Evolutionary conservation across 1,284 basidiomycete species (phyloP), one percentile per base, ranked within the genome.

Genomic region (Cutaneotrichosporon sp.): DNA sequence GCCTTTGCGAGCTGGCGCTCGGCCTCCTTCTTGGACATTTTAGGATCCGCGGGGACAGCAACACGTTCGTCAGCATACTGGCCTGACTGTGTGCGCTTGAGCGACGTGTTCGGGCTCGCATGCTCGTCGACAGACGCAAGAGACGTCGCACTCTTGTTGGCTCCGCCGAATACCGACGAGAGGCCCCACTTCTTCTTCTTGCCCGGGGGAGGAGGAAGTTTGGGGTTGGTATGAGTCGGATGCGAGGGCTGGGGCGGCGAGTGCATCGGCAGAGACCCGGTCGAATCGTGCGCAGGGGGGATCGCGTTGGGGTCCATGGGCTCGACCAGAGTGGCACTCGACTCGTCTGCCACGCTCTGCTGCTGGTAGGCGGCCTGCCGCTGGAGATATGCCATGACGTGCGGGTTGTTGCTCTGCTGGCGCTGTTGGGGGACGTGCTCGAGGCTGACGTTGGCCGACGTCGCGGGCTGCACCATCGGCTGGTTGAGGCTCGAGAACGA

Each of bases 1-100:
- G 90, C 86, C 70, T 86, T 85, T 77, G 94, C 90, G 22, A 88
- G 87, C 73, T 87, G 77, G 47, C 84, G 82, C 71, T 92, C 87
- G 1, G 88, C 88, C 74, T 93, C 88, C 78, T 93, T 92, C 80
- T 90, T 91, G 58, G 83, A 80, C 75, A 87, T 86, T 78, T 93
- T 92, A 54, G 85, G 80, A 69, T 94, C 89, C 55, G 77, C 50
- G 17, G 46, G 42, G 18, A 26, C 18, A 21, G 36, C 18, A 30
- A 76, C 69, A 65, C 84, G 83, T 65, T 87, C 86, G 21, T 83
- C 84, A 17, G 73, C 62, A 62, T 85, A 85, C 42, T 65, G 59
- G 13, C 85, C 84, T 14, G 90, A 90, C 64, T 89, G 87, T 2
- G 87, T 84, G 38, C 90, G 87, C 76, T 93, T 93, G 72, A 91